phyloP scores from a whole-genome alignment of 1,139 yeast genomes.

The Lodderomyces elongisporus region DNA sequence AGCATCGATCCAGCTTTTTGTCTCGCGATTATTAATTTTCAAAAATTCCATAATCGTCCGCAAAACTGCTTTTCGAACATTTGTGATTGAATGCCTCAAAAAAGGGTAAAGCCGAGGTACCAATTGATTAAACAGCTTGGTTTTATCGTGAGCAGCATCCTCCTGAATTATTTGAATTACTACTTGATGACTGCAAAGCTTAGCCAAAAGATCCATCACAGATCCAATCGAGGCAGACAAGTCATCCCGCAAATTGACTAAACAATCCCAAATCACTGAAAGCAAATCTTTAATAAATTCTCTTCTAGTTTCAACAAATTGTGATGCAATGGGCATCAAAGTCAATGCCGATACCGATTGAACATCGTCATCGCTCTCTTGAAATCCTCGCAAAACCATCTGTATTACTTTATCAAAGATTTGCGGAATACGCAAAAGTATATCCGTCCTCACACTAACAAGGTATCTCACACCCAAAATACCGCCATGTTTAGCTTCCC shows the following conservation, averaged over 20 bases:
- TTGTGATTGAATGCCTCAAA: constrained; percentile 86
- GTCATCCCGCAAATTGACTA: constrained; percentile 83
- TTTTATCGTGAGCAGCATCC: constrained; percentile 52
- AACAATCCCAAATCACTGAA: constrained; percentile 81
- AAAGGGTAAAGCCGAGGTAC: constrained; percentile 95
- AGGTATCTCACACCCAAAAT: constrained; percentile 89
- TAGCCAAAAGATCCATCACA: constrained; percentile 90
- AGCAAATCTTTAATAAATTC: constrained; percentile 61
- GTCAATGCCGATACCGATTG: constrained; percentile 97
- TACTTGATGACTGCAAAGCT: constrained; percentile 74
- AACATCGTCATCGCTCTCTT: constrained; percentile 88
- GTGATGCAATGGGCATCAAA: constrained; percentile 79
- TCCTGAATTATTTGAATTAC: constrained; percentile 68
- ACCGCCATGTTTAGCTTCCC: constrained; percentile 99
- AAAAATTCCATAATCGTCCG: constrained; percentile 77
- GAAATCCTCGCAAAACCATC: constrained; percentile 83
- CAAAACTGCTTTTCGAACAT: constrained; percentile 85
- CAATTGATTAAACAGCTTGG: constrained; percentile 57
- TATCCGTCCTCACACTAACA: constrained; percentile 83
- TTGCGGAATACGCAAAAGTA: constrained; percentile 53
- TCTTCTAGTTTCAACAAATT: constrained; percentile 66
- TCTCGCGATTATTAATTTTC: constrained; percentile 57
- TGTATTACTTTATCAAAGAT: constrained; percentile 69
- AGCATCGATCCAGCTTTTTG: constrained; percentile 76
- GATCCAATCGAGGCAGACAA: constrained; percentile 93